Percentiles rank a stretch among this genome's conserved stretches.
Conservation (phyloP, 1,284 basidiomycete species). For the Porogramme epimiltina region DNA sequence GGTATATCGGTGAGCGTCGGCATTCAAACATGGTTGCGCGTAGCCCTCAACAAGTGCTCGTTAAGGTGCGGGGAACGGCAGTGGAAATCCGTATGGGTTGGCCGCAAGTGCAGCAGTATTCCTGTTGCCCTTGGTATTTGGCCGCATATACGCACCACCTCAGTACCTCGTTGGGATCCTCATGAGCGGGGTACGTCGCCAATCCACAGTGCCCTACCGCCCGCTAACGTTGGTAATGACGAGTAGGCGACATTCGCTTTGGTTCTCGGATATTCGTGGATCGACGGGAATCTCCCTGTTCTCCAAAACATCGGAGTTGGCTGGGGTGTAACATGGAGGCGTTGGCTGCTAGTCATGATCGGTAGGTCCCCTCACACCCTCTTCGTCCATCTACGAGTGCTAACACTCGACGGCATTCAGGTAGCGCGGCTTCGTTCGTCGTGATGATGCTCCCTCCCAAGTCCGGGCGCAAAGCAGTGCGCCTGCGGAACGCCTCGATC, state of each 20-base stretch:
- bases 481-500: conserved; percentile 45
- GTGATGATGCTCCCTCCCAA: conserved; percentile 53
- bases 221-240: neutral
- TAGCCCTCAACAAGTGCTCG: neutral
- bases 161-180: conserved; percentile 40
- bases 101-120: conserved; percentile 55
- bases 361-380: conserved; percentile 30
- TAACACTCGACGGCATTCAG: conserved; percentile 24
- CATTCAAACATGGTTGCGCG: no score
- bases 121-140: conserved; percentile 54
- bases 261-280: conserved; percentile 63
- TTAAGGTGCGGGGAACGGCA: conserved; percentile 48
- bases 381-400: neutral
- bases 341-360: conserved; percentile 49
- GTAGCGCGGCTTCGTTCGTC: conserved; percentile 47
- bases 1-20: conserved; percentile 50
- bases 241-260: conserved; percentile 45
- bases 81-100: conserved; percentile 60
- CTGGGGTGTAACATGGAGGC: conserved; percentile 54
- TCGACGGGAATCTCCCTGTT: conserved; percentile 51
- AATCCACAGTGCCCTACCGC: neutral
- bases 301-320: conserved; percentile 54
- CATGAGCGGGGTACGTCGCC: conserved; percentile 37
- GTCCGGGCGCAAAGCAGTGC: conserved; percentile 50
- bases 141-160: conserved; percentile 52